Evolutionary conservation across 192 early-diverging fungal genomes (phyloP), one percentile per base, ranked within the genome.

Genomic region (Entomortierella beljakovae): DNA sequence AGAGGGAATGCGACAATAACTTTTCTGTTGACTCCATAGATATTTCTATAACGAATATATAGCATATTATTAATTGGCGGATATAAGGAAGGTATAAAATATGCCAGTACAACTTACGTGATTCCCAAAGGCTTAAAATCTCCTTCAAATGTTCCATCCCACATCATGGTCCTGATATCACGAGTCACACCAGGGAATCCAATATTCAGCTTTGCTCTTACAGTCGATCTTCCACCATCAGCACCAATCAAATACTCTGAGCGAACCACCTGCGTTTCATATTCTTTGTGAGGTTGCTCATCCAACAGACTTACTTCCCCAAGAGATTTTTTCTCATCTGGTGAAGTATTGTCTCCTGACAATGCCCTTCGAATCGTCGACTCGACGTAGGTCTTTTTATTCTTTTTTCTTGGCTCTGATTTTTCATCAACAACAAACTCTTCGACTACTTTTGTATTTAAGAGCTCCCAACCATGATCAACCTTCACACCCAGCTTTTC

Each of bases 121-220:
- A 72, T 26, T 20, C 55, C 48, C 9, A 18, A 43, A 8, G 59
- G 28, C 2, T 57, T 33, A 7, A 65, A n/a, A 9, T 74, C 57
- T 26, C 56, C 23, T 28, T 74, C 71, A 13, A 22, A 52, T 1
- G 26, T 46, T 1, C 71, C 71, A 49, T 73, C 71, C 51, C 61
- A 73, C 49, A 65, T 52, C 6, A 73, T n/a, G 0, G 37, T 61
- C 32, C 63, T 68, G 35, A 55, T 11, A 6, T n/a, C 10, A 2
- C 54, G 29, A 1, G 66, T 68, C 9, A 67, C 25, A 23, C 81
- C 81, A 29, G 65, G 53, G 42, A 69, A 70, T 0, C 25, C 55
- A 33, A 82, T 77, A n/a, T 74, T 64, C 15, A 82, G 62, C 26
- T 61, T 67, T 31, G 76, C 63, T 33, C 81, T 73, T 23, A 82